A percentile compares a stretch with the other conserved stretches of the same genome.
These are phyloP conservation scores for Boletus albobrunnescens DNA, from an alignment of 1,284 basidiomycete genomes.

Conservation along the genomic window DNA sequence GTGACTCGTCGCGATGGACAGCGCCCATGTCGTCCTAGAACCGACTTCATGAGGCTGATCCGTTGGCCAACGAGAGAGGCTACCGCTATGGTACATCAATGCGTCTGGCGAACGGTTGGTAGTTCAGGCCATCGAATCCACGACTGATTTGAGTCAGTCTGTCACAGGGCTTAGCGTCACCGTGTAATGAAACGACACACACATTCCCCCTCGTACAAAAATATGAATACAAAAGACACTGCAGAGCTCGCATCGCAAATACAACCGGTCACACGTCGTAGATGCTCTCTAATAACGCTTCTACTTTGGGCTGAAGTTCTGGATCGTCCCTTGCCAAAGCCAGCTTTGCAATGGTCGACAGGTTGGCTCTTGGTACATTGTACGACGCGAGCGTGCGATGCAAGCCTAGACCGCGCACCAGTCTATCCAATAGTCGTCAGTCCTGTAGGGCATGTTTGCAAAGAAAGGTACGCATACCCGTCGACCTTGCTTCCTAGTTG, in stretches of 20 bases:
- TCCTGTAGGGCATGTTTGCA: background rate
- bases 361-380: conserved; percentile 54
- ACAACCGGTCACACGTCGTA: conserved; percentile 35
- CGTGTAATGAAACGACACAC: no score
- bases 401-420: conserved; percentile 57
- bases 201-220: no score
- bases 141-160: background rate
- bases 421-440: conserved; percentile 31
- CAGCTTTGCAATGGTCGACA: conserved; percentile 48
- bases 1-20: conserved; percentile 9
- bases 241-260: no score
- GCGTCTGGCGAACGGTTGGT: no score
- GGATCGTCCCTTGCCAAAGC: conserved; percentile 44
- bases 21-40: conserved; percentile 10
- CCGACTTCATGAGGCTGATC: conserved; percentile 24
- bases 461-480: conserved; percentile 37
- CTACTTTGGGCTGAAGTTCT: conserved; percentile 34
- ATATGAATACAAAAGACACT: no score
- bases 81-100: no score
- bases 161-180: no score
- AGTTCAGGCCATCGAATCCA: background rate
- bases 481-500: conserved; percentile 53
- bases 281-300: conserved; percentile 46
- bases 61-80: conserved; percentile 2
- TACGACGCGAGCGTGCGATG: conserved; percentile 53